Evolutionary conservation across 2,329 filamentous ascomycete species (phyloP).

Genomic region (Exophiala sideris): DNA sequence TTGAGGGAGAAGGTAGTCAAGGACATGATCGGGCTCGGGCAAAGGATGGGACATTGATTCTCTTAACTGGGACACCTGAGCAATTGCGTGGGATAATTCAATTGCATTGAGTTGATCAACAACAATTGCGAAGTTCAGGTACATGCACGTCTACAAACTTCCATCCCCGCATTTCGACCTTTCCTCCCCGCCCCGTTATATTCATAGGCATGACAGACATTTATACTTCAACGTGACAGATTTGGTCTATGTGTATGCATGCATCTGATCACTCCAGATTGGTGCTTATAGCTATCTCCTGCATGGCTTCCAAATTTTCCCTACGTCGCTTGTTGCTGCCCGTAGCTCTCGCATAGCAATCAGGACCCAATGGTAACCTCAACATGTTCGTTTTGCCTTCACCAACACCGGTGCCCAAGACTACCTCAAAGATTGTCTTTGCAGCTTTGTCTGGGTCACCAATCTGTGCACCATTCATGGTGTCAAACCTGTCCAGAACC

Average conservation of each 20-base stretch:
- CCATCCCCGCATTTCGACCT: too few species aligned
- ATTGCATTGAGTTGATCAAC: too few species aligned
- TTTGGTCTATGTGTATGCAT: background rate
- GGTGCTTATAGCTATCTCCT: conserved; percentile 6
- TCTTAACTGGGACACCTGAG: too few species aligned
- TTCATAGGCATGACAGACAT: too few species aligned
- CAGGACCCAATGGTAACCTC: conserved; percentile 39
- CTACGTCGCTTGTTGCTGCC: conserved; percentile 5
- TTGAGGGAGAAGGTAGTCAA: conserved; percentile 9
- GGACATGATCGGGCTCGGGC: conserved; percentile 3
- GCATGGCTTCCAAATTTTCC: conserved; percentile 4
- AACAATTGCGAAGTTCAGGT: too few species aligned
- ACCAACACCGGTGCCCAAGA: conserved; percentile 33
- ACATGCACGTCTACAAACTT: too few species aligned
- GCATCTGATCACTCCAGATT: background rate
- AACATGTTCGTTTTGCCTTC: conserved; percentile 34
- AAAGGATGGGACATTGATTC: background rate
- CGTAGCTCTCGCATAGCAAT: conserved; percentile 31
- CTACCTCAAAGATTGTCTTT: conserved; percentile 38
- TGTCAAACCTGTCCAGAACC: conserved; percentile 19
- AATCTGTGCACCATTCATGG: conserved; percentile 27
- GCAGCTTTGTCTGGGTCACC: conserved; percentile 36
- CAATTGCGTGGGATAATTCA: background rate
- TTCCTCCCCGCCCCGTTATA: too few species aligned
- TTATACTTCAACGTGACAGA: too few species aligned